Evolutionary conservation across 441 rosid species (phyloP).

Genomic region (Adansonia madagascariensis): DNA sequence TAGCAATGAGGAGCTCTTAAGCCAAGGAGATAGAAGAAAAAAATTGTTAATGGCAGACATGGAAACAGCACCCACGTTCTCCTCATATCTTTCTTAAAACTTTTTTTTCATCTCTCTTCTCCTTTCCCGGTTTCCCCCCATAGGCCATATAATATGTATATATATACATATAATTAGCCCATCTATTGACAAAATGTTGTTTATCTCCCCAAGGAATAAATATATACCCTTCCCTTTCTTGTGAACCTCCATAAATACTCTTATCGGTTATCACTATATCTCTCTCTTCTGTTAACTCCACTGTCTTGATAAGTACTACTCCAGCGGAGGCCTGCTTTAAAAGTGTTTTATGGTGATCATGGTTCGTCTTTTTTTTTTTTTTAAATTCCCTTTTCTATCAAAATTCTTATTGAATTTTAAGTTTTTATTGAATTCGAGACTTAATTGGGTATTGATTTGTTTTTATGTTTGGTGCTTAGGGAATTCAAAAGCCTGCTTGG

Average conservation of each 20-base stretch:
- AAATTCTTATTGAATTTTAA: neutral
- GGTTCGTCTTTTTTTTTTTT: slow-evolving; percentile 42
- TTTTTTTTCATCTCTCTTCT: slow-evolving; percentile 36
- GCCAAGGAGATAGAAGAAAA: slow-evolving; percentile 61
- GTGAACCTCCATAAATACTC: slow-evolving; percentile 86
- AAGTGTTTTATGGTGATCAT: slow-evolving; percentile 47
- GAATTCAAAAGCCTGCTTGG: slow-evolving; percentile 92
- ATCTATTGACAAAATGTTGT: slow-evolving; percentile 42
- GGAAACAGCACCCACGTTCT: slow-evolving; percentile 93
- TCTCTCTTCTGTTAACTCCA: slow-evolving; percentile 23
- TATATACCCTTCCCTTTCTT: slow-evolving; percentile 47
- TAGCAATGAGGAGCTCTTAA: slow-evolving; percentile 54
- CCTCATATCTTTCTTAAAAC: slow-evolving; percentile 37
- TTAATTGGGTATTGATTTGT: neutral
- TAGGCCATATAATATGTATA: neutral
- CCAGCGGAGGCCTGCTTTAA: slow-evolving; percentile 27
- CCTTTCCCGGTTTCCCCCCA: slow-evolving; percentile 22
- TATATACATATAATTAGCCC: neutral
- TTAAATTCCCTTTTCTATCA: neutral
- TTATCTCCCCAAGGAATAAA: slow-evolving; percentile 61
- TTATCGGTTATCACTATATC: slow-evolving; percentile 35
- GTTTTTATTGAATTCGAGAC: neutral
- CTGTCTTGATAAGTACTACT: slow-evolving; percentile 36
- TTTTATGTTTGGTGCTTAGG: slow-evolving; percentile 35
- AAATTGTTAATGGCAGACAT: slow-evolving; percentile 72